These are phyloP conservation scores for Marasmius oreades DNA, from an alignment of 1,284 basidiomycete genomes.

Conservation along the genomic window DNA sequence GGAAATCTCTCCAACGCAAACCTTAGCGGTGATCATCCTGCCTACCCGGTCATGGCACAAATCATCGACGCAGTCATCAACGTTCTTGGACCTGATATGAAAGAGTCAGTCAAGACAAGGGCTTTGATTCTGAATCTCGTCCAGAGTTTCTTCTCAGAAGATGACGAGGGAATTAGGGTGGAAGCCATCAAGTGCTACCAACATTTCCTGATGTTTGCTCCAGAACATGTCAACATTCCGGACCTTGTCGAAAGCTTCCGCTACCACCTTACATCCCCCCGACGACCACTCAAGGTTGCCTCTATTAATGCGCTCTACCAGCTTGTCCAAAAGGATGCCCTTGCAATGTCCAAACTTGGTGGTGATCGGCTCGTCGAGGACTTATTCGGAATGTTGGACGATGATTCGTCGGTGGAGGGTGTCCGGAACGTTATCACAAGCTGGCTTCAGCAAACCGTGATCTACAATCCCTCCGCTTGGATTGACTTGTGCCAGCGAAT, in stretches of 20 bases:
- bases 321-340: slow-evolving; percentile 93
- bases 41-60: slow-evolving; percentile 88
- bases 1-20: slow-evolving; percentile 85
- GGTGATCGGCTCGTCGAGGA: slow-evolving; percentile 94
- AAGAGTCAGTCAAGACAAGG: slow-evolving; percentile 82
- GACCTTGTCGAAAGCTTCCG: slow-evolving; percentile 76
- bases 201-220: slow-evolving; percentile 95
- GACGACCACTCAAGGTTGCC: slow-evolving; percentile 85
- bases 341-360: slow-evolving; percentile 89
- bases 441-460: slow-evolving; percentile 94
- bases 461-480: slow-evolving; percentile 94
- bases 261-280: slow-evolving; percentile 71
- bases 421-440: slow-evolving; percentile 91
- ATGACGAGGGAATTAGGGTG: slow-evolving; percentile 85
- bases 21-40: slow-evolving; percentile 85
- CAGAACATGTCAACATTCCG: slow-evolving; percentile 78
- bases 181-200: slow-evolving; percentile 96
- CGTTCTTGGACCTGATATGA: slow-evolving; percentile 93
- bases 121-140: slow-evolving; percentile 84
- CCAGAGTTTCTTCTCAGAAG: slow-evolving; percentile 81
- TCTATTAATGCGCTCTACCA: slow-evolving; percentile 96
- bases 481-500: slow-evolving; percentile 97
- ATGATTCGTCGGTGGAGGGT: slow-evolving; percentile 91
- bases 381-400: slow-evolving; percentile 92
- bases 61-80: slow-evolving; percentile 93